Base-by-base conservation (phyloP, 129 eudicot species). In the Lonicera japonica region DNA sequence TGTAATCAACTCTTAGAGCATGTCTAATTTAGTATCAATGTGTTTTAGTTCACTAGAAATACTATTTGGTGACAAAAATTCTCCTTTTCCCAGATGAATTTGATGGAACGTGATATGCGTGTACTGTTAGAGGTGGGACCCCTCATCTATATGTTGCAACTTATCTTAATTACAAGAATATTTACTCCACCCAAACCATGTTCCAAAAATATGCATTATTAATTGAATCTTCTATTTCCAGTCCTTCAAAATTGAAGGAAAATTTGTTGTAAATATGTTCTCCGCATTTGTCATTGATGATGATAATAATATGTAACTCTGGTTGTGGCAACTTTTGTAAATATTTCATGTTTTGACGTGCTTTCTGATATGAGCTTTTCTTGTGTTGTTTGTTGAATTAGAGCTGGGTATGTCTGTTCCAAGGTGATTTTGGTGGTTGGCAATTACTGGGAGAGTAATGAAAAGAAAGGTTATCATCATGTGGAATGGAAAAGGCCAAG, bases 341-440 rank as follows among this genome's bases (percentile, higher is more conserved):
- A 53, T 46, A 25, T 0, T 29, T 5, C 21, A 53, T 14, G 8
- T 2, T 39, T 8, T 23, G 58, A 50, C 17, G 5, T 58, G 41
- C 50, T 63, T 73, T 73, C 91, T 82, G 80, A 82, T 85, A 23
- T 29, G 36, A 29, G 2, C 2, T 29, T 29, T 29, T 64, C 60
- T 38, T 73, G 73, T 77, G 77, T 73, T 77, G 68, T 69, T 67
- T 76, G 71, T 76, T 70, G 82, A 69, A 75, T 38, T 79, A 90
- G 97, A 86, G 95, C 79, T 83, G 70, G 97, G 95, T 64, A 74
- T 75, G 59, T 90, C 97, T 16, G 95, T 83, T 63, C 97, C 97
- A 68, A 90, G 97, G 97, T 90, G 97, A 90, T 77, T 60, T 55
- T 46, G 71, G 68, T 77, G 25, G 83, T 74, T 54, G 81, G 74